A percentile compares a stretch with the other conserved stretches of the same genome.
Conservation (phyloP, 2,329 filamentous ascomycete species). For the Cercospora janseana region DNA sequence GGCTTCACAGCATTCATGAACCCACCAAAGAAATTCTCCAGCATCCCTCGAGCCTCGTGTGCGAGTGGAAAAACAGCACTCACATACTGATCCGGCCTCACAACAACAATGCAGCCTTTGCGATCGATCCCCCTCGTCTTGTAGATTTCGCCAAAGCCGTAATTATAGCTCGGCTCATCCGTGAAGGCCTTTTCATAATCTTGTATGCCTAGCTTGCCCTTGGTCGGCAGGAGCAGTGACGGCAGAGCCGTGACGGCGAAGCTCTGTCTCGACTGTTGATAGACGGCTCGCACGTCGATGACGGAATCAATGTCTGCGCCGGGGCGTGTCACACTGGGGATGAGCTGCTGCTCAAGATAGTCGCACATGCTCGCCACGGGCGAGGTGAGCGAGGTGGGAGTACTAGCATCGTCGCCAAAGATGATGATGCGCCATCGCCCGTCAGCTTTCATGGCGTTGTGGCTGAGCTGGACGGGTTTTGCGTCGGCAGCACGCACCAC, state of each 20-base stretch:
- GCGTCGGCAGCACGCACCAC: conserved; percentile 38
- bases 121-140: conserved; percentile 58
- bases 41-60: conserved; percentile 19
- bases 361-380: conserved; percentile 28
- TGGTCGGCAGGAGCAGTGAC: conserved; percentile 45
- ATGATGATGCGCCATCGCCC: conserved; percentile 38
- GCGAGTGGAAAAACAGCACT: conserved; percentile 35
- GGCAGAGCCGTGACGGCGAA: conserved; percentile 42
- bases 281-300: conserved; percentile 52
- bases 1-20: conserved; percentile 26
- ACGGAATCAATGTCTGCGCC: conserved; percentile 46
- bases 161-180: conserved; percentile 45
- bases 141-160: conserved; percentile 47
- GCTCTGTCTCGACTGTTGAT: conserved; percentile 33
- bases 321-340: conserved; percentile 42
- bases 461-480: conserved; percentile 38
- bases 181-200: conserved; percentile 47
- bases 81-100: conserved; percentile 68
- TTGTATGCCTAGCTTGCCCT: conserved; percentile 37
- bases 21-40: conserved; percentile 35
- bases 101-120: conserved; percentile 58
- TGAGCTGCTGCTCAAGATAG: conserved; percentile 24
- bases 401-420: conserved; percentile 30
- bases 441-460: conserved; percentile 36
- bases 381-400: conserved; percentile 24